Conservation (phyloP, 192 early-diverging fungal species). For the Linnemannia zychae region DNA sequence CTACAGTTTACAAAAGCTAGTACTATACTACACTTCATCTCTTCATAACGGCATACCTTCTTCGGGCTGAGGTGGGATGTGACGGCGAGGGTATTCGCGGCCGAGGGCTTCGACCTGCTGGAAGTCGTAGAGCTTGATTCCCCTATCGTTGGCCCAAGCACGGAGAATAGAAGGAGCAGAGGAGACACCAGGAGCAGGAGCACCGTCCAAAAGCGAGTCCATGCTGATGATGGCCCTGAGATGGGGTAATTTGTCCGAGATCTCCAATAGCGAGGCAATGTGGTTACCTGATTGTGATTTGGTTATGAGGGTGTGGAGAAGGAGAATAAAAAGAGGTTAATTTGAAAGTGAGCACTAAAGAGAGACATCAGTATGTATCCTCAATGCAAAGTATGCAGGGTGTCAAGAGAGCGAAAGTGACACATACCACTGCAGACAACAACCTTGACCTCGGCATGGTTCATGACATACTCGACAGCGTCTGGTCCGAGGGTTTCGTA, state of each 20-base stretch:
- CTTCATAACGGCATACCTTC: conserved; percentile 52
- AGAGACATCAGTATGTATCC: background rate
- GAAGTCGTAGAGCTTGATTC: conserved; percentile 70
- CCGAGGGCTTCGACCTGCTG: conserved; percentile 72
- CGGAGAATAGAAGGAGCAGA: conserved; percentile 31
- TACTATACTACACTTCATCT: background rate
- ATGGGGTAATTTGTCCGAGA: conserved; percentile 62
- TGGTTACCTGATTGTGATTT: conserved; percentile 10
- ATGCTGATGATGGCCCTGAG: conserved; percentile 82
- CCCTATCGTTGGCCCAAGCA: conserved; percentile 71
- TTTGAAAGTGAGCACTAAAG: conserved; percentile 3
- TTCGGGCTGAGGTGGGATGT: conserved; percentile 69
- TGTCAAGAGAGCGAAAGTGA: conserved; percentile 11
- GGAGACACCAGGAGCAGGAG: conserved; percentile 14
- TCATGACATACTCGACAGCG: conserved; percentile 84
- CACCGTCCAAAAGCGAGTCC: conserved; percentile 69
- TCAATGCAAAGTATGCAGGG: background rate
- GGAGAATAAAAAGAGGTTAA: conserved; percentile 4
- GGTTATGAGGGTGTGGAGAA: background rate
- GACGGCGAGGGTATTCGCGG: conserved; percentile 60
- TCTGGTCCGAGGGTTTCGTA: conserved; percentile 93
- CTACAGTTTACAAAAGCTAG: background rate
- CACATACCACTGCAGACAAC: conserved; percentile 62
- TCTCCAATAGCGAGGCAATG: conserved; percentile 9
- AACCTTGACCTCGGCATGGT: conserved; percentile 81